A percentile compares a stretch with the other conserved stretches of the same genome.
These are phyloP conservation scores for Penicillium maclennaniae DNA, from an alignment of 495 filamentous ascomycete species.

Conservation along the genomic window DNA sequence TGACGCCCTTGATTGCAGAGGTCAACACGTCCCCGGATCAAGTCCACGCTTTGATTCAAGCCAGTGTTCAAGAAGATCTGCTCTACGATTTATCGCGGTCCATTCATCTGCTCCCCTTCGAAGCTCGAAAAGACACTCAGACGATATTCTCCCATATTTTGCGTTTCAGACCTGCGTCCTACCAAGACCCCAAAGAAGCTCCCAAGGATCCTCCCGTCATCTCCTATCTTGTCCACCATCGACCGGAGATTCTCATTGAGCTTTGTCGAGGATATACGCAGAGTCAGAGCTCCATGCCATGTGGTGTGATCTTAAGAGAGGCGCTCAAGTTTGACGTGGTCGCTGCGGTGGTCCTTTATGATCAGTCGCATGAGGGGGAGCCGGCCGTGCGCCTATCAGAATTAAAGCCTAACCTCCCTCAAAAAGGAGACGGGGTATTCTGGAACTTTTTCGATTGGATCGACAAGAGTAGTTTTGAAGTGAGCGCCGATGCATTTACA, in stretches of 20 bases:
- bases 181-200: constrained; percentile 52
- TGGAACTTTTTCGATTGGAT: constrained; percentile 99
- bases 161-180: constrained; percentile 62
- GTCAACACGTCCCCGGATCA: constrained; percentile 81
- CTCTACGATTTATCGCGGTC: constrained; percentile 74
- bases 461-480: constrained; percentile 89
- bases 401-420: constrained; percentile 61
- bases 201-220: constrained; percentile 73
- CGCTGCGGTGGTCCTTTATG: constrained; percentile 84
- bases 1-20: constrained; percentile 49
- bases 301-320: constrained; percentile 86
- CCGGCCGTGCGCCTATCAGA: constrained; percentile 52
- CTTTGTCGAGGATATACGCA: constrained; percentile 86
- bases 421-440: constrained; percentile 77
- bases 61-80: constrained; percentile 82
- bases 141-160: constrained; percentile 86
- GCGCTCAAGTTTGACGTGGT: constrained; percentile 87
- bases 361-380: constrained; percentile 68
- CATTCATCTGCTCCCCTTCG: constrained; percentile 84
- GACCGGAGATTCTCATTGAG: constrained; percentile 82
- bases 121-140: constrained; percentile 85
- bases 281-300: constrained; percentile 88
- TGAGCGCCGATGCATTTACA: constrained; percentile 94
- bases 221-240: constrained; percentile 75
- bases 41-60: constrained; percentile 71